phyloP scores from a whole-genome alignment of 2,329 filamentous ascomycete species.

The Microsporum canis region DNA sequence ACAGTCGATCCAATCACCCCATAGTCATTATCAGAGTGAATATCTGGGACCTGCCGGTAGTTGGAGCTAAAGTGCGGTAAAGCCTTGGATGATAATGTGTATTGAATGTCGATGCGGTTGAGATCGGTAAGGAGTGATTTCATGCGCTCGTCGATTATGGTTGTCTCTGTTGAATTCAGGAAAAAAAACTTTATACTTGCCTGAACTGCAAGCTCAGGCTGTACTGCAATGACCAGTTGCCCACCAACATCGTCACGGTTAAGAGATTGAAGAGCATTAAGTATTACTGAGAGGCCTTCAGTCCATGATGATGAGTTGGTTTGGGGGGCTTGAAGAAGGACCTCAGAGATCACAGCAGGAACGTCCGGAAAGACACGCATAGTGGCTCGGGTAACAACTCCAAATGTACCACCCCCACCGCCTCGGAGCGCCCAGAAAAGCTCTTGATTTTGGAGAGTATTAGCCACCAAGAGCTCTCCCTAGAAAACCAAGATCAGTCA shows the following conservation, averaged over 20 bases:
- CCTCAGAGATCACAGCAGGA: conserved; percentile 16
- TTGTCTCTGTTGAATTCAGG: neutral
- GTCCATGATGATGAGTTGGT: neutral
- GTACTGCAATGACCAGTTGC: neutral
- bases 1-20: conserved; percentile 6
- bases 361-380: conserved; percentile 33
- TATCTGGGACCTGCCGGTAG: conserved; percentile 1
- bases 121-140: neutral
- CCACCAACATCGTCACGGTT: neutral
- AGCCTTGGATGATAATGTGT: conserved; percentile 25
- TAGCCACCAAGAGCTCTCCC: neutral
- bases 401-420: conserved; percentile 51
- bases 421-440: conserved; percentile 54
- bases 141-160: neutral
- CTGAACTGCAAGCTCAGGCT: neutral
- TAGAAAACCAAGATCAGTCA: neutral
- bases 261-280: neutral
- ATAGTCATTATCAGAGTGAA: conserved; percentile 19
- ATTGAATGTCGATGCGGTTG: conserved; percentile 30
- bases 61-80: conserved; percentile 3
- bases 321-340: neutral
- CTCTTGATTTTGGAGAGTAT: conserved; percentile 35
- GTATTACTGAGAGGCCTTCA: neutral
- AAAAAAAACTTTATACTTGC: neutral
- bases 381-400: conserved; percentile 46